Evolutionary conservation across 2,329 filamentous ascomycete genomes (phyloP).

Genomic region (Fusarium sp.): DNA sequence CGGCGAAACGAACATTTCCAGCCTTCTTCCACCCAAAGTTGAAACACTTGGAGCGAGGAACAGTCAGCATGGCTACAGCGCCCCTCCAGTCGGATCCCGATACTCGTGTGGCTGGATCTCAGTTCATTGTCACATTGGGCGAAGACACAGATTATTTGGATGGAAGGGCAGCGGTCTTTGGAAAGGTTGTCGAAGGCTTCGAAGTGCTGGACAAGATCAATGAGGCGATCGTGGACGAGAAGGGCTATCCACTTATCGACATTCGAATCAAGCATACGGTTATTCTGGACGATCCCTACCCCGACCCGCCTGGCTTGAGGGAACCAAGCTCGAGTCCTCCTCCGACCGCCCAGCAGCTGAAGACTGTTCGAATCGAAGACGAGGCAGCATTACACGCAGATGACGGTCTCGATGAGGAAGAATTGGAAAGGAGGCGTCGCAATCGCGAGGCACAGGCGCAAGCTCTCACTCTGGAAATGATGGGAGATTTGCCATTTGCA

Average conservation of each 20-base stretch:
- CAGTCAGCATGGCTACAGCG: slow-evolving; percentile 97
- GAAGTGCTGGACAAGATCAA: slow-evolving; percentile 95
- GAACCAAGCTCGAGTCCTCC: slow-evolving; percentile 83
- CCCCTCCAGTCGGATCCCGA: slow-evolving; percentile 80
- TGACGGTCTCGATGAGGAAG: slow-evolving; percentile 77
- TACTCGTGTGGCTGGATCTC: slow-evolving; percentile 82
- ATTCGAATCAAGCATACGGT: slow-evolving; percentile 95
- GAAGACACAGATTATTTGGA: slow-evolving; percentile 91
- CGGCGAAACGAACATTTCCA: slow-evolving; percentile 78
- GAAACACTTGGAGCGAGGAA: slow-evolving; percentile 88
- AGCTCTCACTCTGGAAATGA: slow-evolving; percentile 95
- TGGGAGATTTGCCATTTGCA: slow-evolving; percentile 95
- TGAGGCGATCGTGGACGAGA: slow-evolving; percentile 84
- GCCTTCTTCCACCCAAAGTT: slow-evolving; percentile 88
- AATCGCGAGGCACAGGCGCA: slow-evolving; percentile 94
- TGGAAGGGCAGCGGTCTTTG: slow-evolving; percentile 93
- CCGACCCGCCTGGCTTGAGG: slow-evolving; percentile 79
- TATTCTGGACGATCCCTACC: slow-evolving; percentile 89
- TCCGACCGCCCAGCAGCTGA: slow-evolving; percentile 85
- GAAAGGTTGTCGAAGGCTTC: slow-evolving; percentile 94
- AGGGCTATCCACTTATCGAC: slow-evolving; percentile 88
- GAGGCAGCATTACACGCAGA: slow-evolving; percentile 84
- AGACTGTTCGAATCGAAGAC: slow-evolving; percentile 90
- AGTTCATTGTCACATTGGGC: slow-evolving; percentile 92
- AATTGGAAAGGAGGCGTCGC: slow-evolving; percentile 79